These are phyloP conservation scores for Penicillium robsamsonii DNA, from an alignment of 495 filamentous ascomycete genomes.

Conservation along the genomic window DNA sequence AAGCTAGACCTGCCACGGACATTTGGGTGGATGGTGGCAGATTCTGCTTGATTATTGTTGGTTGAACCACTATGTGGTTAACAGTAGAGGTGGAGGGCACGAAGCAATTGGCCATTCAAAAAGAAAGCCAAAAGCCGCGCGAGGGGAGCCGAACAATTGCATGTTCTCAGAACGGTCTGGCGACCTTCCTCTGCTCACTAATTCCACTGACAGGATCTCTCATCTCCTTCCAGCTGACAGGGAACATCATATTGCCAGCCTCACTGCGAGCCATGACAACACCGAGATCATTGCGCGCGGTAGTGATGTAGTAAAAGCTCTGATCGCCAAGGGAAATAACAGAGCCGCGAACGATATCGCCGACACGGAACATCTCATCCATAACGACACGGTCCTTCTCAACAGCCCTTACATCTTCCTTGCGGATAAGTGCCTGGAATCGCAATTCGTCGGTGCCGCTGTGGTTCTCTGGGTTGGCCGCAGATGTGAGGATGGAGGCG, in stretches of 20 bases:
- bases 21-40: not conserved
- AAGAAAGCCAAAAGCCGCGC: not conserved
- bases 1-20: not conserved
- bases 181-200: conserved; percentile 85
- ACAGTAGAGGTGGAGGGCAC: not conserved
- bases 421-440: conserved; percentile 56
- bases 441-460: conserved; percentile 48
- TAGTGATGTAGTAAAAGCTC: conserved; percentile 87
- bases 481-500: conserved; percentile 42
- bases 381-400: conserved; percentile 94
- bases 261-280: conserved; percentile 94
- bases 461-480: conserved; percentile 46
- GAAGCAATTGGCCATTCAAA: not conserved
- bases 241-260: conserved; percentile 83
- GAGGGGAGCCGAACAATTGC: not conserved
- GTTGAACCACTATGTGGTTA: not conserved
- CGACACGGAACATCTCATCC: conserved; percentile 86
- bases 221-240: conserved; percentile 93
- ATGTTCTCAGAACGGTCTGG: conserved; percentile 75
- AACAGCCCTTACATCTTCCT: conserved; percentile 88
- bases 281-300: conserved; percentile 84
- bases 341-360: conserved; percentile 85
- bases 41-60: not conserved
- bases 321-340: conserved; percentile 94
- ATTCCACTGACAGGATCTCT: conserved; percentile 75